Percentiles rank a stretch among this genome's conserved stretches.
These are phyloP conservation scores for Schizophyllum amplum DNA, from an alignment of 1,284 basidiomycete genomes.

Conservation along the genomic window DNA sequence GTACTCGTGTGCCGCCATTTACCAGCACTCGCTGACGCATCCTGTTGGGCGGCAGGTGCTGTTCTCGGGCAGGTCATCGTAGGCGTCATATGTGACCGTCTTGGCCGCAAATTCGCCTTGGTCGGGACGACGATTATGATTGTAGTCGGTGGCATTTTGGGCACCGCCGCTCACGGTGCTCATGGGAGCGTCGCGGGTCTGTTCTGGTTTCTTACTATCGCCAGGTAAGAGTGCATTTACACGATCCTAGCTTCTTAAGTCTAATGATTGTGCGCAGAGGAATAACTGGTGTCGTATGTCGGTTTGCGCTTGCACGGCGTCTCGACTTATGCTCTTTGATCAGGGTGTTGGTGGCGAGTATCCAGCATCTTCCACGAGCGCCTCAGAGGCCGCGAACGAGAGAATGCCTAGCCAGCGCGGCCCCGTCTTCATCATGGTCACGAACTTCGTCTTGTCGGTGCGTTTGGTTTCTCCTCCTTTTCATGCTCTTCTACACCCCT, in stretches of 20 bases:
- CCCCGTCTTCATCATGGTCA: conserved; percentile 34
- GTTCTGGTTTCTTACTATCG: conserved; percentile 70
- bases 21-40: too few species aligned
- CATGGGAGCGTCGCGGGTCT: conserved; percentile 51
- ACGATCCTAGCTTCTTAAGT: too few species aligned
- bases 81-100: conserved; percentile 62
- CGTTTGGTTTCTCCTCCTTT: not conserved
- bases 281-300: conserved; percentile 26
- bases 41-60: too few species aligned
- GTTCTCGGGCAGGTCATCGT: conserved; percentile 63
- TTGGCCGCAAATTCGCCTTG: conserved; percentile 68
- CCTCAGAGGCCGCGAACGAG: conserved; percentile 33
- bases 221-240: not conserved
- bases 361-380: conserved; percentile 61
- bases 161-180: conserved; percentile 63
- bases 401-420: conserved; percentile 53
- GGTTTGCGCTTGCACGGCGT: too few species aligned
- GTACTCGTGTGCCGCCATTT: too few species aligned
- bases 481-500: not conserved
- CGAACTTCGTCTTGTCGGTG: conserved; percentile 51
- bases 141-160: conserved; percentile 63
- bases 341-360: conserved; percentile 67
- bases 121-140: conserved; percentile 66
- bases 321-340: too few species aligned
- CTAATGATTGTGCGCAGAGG: not conserved